Evolutionary conservation across 2,329 filamentous ascomycete species (phyloP), one percentile per base, ranked within the genome.

Genomic region (Scedosporium boydii): DNA sequence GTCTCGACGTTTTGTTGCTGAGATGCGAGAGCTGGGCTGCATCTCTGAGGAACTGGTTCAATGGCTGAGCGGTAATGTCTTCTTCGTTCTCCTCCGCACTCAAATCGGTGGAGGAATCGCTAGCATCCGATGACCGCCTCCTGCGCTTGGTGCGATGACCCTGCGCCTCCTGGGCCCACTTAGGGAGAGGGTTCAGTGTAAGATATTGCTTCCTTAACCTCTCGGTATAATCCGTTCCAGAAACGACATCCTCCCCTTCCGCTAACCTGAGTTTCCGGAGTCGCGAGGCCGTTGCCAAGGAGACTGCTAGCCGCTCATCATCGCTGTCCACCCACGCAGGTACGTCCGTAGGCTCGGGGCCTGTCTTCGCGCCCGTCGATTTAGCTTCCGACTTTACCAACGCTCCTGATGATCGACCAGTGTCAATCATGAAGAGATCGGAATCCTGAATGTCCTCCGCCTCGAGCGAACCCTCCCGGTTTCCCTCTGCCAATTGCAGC

Each of bases 251-350:
- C 70, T 99, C 95, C 1, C 83, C 84, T 70, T 93, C 91, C 2
- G 86, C 87, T 59, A 87, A 80, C 65, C 95, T 84, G 65, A 99
- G 79, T 75, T 98, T 98, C 67, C 93, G 85, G 71, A 97, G 74
- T 66, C 90, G 84, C 58, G 86, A 84, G 55, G 88, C 86, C 27
- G 85, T 83, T 3, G 91, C 89, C 46, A 99, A 81, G 14, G 93
- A 98, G 58, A 99, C 82, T 6, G 86, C 84, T 65, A 97, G 78
- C 61, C 90, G 84, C 71, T 98, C 95, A 71, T 99, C 95, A 69
- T 99, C 95, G 74, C 93, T 98, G 72, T 99, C 95, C 68, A 93
- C 87, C 95, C 95, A 99, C 1, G 86, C 90, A 2, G 87, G 81
- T 21, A 79, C 78, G 51, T 82, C 77, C 12, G 21, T 27, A 7